phyloP scores from a whole-genome alignment of 208 protist genomes.

The Angomonas ambiguus region DNA sequence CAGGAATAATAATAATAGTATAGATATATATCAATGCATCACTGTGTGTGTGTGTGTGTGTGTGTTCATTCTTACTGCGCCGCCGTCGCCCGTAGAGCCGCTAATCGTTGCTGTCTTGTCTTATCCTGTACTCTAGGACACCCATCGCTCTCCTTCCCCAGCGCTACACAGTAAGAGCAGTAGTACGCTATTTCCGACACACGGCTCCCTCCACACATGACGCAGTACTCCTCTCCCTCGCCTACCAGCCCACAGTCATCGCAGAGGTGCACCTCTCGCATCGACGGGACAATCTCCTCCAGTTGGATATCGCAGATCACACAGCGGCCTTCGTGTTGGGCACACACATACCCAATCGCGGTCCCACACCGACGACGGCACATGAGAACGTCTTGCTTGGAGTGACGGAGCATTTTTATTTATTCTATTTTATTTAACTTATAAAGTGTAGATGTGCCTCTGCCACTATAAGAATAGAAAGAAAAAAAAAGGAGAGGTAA shows the following conservation, averaged over 20 bases:
- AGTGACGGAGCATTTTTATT: conserved; percentile 69
- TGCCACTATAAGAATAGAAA: not conserved
- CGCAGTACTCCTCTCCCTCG: conserved; percentile 75
- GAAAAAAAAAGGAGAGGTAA: not conserved
- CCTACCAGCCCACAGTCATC: conserved; percentile 79
- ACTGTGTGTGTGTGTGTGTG: conserved; percentile 8
- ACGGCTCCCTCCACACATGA: conserved; percentile 67
- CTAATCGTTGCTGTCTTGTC: conserved; percentile 63
- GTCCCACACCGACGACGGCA: conserved; percentile 81
- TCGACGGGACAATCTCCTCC: conserved; percentile 64
- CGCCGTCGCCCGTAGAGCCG: conserved; percentile 26
- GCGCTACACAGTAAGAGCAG: conserved; percentile 75
- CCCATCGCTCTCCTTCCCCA: conserved; percentile 89
- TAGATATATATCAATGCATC: not conserved
- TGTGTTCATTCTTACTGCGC: conserved; percentile 14
- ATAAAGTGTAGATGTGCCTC: too few relatives aligned
- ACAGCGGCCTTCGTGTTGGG: conserved; percentile 85
- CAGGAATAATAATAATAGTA: not conserved
- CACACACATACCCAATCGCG: conserved; percentile 72
- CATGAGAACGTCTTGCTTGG: conserved; percentile 79
- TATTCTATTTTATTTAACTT: not conserved
- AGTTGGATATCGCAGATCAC: conserved; percentile 85
- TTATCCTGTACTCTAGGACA: conserved; percentile 83
- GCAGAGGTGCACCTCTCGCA: conserved; percentile 80
- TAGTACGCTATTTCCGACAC: conserved; percentile 85